Evolutionary conservation across 1,284 basidiomycete species (phyloP).

Genomic region (Apiotrichum montevideense): DNA sequence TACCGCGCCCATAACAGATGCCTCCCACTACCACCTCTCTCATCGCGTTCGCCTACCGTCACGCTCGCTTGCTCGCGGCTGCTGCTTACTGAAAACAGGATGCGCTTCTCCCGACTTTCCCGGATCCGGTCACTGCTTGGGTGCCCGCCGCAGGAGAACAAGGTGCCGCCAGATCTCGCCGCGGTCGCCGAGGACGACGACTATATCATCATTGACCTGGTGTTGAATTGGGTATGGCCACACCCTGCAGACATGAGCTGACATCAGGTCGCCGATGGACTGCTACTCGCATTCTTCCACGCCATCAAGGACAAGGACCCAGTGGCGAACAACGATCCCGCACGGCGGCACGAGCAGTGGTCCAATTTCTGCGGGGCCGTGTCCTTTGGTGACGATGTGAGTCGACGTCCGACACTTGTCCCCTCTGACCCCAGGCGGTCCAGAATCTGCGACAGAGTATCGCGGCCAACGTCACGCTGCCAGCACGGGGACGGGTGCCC

Average conservation of each 20-base stretch:
- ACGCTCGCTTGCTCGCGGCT: too few species aligned
- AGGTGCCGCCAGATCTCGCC: constrained; percentile 53
- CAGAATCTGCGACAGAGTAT: constrained; percentile 31
- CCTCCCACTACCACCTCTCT: too few species aligned
- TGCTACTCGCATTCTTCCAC: constrained; percentile 93
- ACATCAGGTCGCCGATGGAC: constrained; percentile 62
- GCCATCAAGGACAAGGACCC: constrained; percentile 59
- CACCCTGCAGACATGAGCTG: not conserved
- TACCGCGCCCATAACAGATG: too few species aligned
- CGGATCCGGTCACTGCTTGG: constrained; percentile 50
- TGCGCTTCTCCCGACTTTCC: constrained; percentile 50
- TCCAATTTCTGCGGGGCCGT: constrained; percentile 87
- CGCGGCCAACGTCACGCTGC: constrained; percentile 18
- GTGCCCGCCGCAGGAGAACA: constrained; percentile 40
- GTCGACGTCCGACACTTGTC: constrained; percentile 13
- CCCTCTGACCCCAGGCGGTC: constrained; percentile 24
- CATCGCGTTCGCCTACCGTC: too few species aligned
- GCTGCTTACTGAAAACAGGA: constrained; percentile 28
- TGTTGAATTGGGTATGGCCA: constrained; percentile 72
- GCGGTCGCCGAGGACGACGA: constrained; percentile 66
- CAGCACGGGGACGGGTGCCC: constrained; percentile 27
- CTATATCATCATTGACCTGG: constrained; percentile 84
- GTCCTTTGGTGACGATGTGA: constrained; percentile 40
- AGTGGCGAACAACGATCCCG: constrained; percentile 68
- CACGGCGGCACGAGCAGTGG: constrained; percentile 69